phyloP scores from a whole-genome alignment of 805 yeast species.

The Vanderwaltozyma verrucispora region DNA sequence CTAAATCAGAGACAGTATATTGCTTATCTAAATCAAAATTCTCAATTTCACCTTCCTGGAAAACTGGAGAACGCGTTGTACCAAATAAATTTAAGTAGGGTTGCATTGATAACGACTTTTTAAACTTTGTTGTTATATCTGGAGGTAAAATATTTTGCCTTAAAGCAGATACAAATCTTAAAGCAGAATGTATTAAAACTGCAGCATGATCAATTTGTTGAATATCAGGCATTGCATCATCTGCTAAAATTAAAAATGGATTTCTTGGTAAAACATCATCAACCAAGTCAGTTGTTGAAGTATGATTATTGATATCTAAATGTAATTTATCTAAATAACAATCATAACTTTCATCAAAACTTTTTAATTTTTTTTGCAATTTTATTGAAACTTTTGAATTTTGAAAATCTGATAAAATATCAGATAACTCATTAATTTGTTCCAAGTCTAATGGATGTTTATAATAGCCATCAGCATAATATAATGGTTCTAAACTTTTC shows the following conservation, averaged over 20 bases:
- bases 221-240: constrained; percentile 58
- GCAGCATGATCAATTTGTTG: constrained; percentile 62
- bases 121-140: constrained; percentile 44
- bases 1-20: constrained; percentile 36
- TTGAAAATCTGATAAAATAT: constrained; percentile 37
- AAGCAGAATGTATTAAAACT: constrained; percentile 50
- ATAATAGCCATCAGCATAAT: constrained; percentile 41
- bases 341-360: constrained; percentile 34
- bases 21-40: constrained; percentile 32
- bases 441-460: constrained; percentile 20
- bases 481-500: constrained; percentile 48
- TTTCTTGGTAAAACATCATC: constrained; percentile 67
- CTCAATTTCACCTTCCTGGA: constrained; percentile 22
- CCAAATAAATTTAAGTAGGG: constrained; percentile 62
- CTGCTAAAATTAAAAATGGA: constrained; percentile 64
- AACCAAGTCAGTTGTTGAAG: constrained; percentile 48
- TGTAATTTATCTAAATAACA: constrained; percentile 45
- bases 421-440: constrained; percentile 28
- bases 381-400: constrained; percentile 32
- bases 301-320: constrained; percentile 33
- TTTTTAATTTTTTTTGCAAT: constrained; percentile 44
- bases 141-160: constrained; percentile 44
- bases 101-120: constrained; percentile 51
- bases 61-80: constrained; percentile 46
- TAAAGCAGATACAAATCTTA: constrained; percentile 54